phyloP scores from a whole-genome alignment of 176 grass and related monocot species.

The Oryza rufipogon region DNA sequence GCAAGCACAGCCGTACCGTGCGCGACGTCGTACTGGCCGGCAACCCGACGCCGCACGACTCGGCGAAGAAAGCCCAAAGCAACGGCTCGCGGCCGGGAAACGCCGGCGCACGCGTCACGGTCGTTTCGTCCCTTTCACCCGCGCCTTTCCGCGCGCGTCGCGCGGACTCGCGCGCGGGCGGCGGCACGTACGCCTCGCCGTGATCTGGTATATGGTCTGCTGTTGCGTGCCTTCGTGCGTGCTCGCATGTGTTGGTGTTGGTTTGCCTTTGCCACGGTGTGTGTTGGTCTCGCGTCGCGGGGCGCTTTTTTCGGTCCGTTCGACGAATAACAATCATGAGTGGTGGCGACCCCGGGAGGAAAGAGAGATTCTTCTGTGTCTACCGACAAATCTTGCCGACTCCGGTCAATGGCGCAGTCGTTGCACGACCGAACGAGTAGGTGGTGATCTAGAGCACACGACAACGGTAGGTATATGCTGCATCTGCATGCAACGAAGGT shows the following conservation, averaged over 20 bases:
- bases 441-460: neutral
- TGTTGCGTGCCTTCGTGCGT: neutral
- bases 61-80: neutral
- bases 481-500: neutral
- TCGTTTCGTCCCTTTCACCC: too few relatives aligned
- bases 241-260: slow-evolving; percentile 28
- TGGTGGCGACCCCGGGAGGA: slow-evolving; percentile 1
- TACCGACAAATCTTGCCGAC: slow-evolving; percentile 50
- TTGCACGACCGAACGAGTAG: neutral
- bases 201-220: neutral
- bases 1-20: neutral
- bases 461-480: neutral
- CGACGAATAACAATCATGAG: slow-evolving; percentile 38
- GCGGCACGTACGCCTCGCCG: too few relatives aligned
- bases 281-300: neutral
- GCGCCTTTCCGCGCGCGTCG: neutral
- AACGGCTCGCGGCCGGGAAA: too few relatives aligned
- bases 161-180: too few relatives aligned
- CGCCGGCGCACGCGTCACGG: too few relatives aligned
- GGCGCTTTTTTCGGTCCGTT: neutral
- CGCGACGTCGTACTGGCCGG: slow-evolving; percentile 5
- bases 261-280: slow-evolving; percentile 21
- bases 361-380: slow-evolving; percentile 10
- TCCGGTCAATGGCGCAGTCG: slow-evolving; percentile 5
- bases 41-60: neutral